Evolutionary conservation across 768 basidiomycete genomes (phyloP).

Genomic region (Lactifluus piperatus): DNA sequence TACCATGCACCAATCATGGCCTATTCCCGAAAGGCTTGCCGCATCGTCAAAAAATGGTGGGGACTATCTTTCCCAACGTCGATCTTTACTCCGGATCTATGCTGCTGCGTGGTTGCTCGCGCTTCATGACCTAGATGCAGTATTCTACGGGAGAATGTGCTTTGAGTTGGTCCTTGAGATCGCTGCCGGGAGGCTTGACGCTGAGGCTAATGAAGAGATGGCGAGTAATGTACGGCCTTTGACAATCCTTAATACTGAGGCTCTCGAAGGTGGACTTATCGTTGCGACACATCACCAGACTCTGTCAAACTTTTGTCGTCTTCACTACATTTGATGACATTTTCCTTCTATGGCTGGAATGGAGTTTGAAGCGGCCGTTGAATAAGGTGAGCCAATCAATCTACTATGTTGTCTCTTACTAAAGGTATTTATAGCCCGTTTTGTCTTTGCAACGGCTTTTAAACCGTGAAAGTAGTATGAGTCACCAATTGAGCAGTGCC

Average conservation of each 20-base stretch:
- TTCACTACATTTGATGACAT: conserved; percentile 53
- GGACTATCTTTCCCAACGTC: conserved; percentile 57
- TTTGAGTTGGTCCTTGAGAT: conserved; percentile 47
- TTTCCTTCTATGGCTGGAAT: conserved; percentile 51
- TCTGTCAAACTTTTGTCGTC: conserved; percentile 43
- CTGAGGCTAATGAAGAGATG: conserved; percentile 1
- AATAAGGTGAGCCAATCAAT: conserved; percentile 31
- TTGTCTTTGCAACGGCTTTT: conserved; percentile 50
- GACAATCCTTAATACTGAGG: neutral
- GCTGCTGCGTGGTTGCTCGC: conserved; percentile 61
- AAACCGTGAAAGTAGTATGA: conserved; percentile 41
- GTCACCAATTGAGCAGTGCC: conserved; percentile 32
- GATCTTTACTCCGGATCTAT: conserved; percentile 45
- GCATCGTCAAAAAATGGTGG: conserved; percentile 51
- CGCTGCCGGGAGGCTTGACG: conserved; percentile 27
- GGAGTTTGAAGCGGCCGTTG: conserved; percentile 30
- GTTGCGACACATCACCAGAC: conserved; percentile 44
- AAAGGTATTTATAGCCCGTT: conserved; percentile 34
- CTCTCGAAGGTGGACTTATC: conserved; percentile 5
- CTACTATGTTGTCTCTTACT: neutral
- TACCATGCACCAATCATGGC: conserved; percentile 46
- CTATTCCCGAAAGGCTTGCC: conserved; percentile 28
- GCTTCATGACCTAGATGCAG: conserved; percentile 52
- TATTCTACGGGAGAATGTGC: conserved; percentile 41
- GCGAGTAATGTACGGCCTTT: neutral